These are phyloP conservation scores for Trichoderma harzianum DNA, from an alignment of 2,329 filamentous ascomycete genomes.

Conservation along the genomic window DNA sequence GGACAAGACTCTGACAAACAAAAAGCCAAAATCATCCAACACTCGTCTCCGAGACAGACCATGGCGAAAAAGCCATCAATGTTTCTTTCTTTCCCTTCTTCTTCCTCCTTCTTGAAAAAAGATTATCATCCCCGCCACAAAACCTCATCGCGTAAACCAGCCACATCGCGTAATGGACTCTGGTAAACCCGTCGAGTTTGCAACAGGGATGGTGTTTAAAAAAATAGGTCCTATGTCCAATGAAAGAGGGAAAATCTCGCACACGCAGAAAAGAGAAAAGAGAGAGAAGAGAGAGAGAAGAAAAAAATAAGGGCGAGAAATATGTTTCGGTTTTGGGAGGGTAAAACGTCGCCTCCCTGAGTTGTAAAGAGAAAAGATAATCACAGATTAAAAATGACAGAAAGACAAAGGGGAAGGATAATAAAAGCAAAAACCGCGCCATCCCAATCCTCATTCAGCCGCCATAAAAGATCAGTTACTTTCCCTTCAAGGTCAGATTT, in stretches of 20 bases:
- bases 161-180: neutral
- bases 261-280: neutral
- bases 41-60: neutral
- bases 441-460: constrained; percentile 16
- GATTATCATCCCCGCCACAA: neutral
- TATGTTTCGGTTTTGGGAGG: constrained; percentile 10
- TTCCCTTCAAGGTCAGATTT: constrained; percentile 17
- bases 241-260: neutral
- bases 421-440: constrained; percentile 17
- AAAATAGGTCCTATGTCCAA: constrained; percentile 15
- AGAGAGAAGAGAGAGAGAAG: neutral
- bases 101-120: neutral
- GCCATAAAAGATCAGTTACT: constrained; percentile 13
- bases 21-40: neutral
- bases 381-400: constrained; percentile 14
- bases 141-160: neutral
- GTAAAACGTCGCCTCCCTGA: neutral
- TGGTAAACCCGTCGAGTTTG: neutral
- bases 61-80: neutral
- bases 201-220: neutral
- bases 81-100: neutral
- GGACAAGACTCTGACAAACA: neutral
- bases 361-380: constrained; percentile 13
- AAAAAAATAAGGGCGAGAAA: neutral
- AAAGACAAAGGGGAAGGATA: neutral